Evolutionary conservation across 2,329 filamentous ascomycete genomes (phyloP), one percentile per base, ranked within the genome.

Genomic region (Orbilia oligospora): DNA sequence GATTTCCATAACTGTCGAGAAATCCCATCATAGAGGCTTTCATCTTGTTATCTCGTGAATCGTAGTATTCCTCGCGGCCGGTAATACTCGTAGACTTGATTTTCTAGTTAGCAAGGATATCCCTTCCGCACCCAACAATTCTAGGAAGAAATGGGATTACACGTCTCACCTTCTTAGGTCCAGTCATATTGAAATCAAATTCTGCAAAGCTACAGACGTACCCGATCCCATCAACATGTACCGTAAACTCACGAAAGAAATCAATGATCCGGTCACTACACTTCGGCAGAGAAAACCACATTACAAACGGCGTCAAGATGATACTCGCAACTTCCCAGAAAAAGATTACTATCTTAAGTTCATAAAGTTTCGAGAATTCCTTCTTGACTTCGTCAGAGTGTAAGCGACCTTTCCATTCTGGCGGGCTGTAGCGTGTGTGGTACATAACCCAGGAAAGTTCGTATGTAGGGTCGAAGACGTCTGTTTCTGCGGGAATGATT

Each of bases 171-270:
- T 86, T 85, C 80, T 87, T 88, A 58, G 89, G 88, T 22, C 91
- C 87, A 24, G 91, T 92, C 83, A 94, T 95, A 84, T 97, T 94
- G 86, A 98, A 98, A 80, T 97, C 93, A 82, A 99, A 99, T 41
- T 97, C 93, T 2, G 96, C 96, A 85, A 97, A 98, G 0, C 95
- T 97, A 84, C 96, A 99, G 10, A 98, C 93, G 81, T 97, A 95
- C 22, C 96, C 96, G 41, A 99, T 88, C 0, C 96, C 96, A 83
- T 99, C 96, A 16, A 99, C 95, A 81, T 99, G 94, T 22, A 99
- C 91, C 0, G 96, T 98, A 81, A 98, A 97, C 83, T 99, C 96
- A 46, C 96, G 91, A 86, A 99, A 98, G 85, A 99, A 99, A 85
- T 99, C 96, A 75, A 98, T 91, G 80, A 99, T 91, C 76, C 94